Conservation (phyloP, 192 early-diverging fungal species). For the Mortierella antarctica region DNA sequence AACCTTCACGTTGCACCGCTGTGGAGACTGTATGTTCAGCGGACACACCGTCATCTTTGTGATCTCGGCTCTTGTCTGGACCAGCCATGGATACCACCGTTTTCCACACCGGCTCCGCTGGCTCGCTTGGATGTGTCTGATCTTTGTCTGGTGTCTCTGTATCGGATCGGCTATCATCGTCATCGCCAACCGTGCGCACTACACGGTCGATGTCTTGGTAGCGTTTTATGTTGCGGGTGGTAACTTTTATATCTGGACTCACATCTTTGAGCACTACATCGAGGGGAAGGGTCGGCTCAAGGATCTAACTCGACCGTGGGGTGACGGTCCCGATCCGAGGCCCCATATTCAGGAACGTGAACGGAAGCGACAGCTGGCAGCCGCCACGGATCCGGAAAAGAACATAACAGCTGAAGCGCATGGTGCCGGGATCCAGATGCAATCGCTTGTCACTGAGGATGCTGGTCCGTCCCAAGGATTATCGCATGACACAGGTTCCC, state of each 20-base stretch:
- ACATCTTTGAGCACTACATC: slow-evolving; percentile 24
- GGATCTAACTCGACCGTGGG: slow-evolving; percentile 29
- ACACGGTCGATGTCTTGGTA: slow-evolving; percentile 70
- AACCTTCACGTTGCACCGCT: slow-evolving; percentile 65
- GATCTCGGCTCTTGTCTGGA: slow-evolving; percentile 67
- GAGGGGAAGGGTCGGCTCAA: slow-evolving; percentile 19
- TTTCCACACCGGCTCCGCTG: slow-evolving; percentile 24
- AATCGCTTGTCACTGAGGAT: neutral
- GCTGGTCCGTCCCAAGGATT: too few species aligned
- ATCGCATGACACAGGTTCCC: too few species aligned
- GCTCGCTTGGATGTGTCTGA: slow-evolving; percentile 52
- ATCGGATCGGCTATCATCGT: slow-evolving; percentile 69
- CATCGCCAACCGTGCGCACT: slow-evolving; percentile 72
- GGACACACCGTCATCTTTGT: slow-evolving; percentile 72
- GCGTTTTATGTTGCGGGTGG: slow-evolving; percentile 68
- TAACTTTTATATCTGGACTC: slow-evolving; percentile 56
- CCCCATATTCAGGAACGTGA: slow-evolving; percentile 18
- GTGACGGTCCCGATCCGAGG: slow-evolving; percentile 23
- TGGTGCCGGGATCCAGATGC: neutral
- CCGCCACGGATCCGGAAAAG: slow-evolving; percentile 10
- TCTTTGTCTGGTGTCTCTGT: slow-evolving; percentile 61
- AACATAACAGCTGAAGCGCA: neutral
- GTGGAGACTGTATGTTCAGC: slow-evolving; percentile 76
- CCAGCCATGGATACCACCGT: slow-evolving; percentile 59
- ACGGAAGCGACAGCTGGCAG: neutral